Percentiles rank a stretch among this genome's conserved stretches.
Conservation (phyloP, 1,139 yeast genomes). For the Lodderomyces metapsilosis region DNA sequence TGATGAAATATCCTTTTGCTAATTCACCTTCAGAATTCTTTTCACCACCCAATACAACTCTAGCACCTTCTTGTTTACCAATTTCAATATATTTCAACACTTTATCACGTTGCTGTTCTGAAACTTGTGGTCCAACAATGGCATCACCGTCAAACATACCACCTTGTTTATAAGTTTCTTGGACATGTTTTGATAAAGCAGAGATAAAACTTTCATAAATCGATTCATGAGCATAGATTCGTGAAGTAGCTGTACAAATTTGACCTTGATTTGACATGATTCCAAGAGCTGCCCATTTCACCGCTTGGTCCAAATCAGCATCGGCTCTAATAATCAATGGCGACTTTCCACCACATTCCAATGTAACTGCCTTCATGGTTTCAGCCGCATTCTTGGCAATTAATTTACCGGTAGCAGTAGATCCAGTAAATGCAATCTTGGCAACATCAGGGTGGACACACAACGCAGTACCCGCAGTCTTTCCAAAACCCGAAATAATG, state of each 20-base stretch:
- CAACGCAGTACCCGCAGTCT: conserved; percentile 56
- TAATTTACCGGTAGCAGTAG: conserved; percentile 59
- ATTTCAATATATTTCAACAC: conserved; percentile 48
- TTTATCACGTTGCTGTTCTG: conserved; percentile 65
- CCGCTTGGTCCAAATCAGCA: conserved; percentile 77
- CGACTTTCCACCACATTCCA: conserved; percentile 93
- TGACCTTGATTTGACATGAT: conserved; percentile 72
- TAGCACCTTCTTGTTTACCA: conserved; percentile 59
- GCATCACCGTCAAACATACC: conserved; percentile 55
- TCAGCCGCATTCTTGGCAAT: conserved; percentile 61
- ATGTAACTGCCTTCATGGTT: conserved; percentile 67
- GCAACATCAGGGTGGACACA: conserved; percentile 56
- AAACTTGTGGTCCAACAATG: conserved; percentile 78
- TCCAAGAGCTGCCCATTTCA: conserved; percentile 83
- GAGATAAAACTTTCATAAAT: conserved; percentile 50
- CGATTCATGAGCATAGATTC: conserved; percentile 44
- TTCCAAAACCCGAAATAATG: conserved; percentile 57
- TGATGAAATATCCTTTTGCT: conserved; percentile 47
- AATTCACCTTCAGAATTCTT: conserved; percentile 35
- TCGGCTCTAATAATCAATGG: conserved; percentile 71
- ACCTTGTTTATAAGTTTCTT: conserved; percentile 54
- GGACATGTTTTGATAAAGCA: conserved; percentile 33
- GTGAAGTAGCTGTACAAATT: conserved; percentile 47
- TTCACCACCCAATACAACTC: conserved; percentile 47
- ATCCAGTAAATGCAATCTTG: conserved; percentile 68